A percentile compares a stretch with the other conserved stretches of the same genome.
Conservation (phyloP, 2,329 filamentous ascomycete species). For the Penicillium sp. region DNA sequence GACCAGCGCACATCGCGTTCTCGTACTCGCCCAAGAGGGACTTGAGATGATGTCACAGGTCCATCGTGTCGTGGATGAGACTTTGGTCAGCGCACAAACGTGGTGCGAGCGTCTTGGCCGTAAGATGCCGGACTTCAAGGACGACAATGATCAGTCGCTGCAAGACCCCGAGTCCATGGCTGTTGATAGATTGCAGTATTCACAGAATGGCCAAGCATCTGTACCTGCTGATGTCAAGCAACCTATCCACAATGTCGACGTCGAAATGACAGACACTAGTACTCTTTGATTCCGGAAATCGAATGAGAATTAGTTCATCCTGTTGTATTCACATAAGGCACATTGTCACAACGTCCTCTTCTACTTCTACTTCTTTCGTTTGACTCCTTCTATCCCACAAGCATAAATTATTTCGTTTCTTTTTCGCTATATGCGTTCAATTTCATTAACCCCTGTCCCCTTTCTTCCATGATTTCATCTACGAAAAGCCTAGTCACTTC, state of each 20-base stretch:
- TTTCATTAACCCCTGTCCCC: neutral
- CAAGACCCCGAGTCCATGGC: conserved; percentile 26
- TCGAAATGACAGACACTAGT: conserved; percentile 12
- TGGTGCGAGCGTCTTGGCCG: conserved; percentile 79
- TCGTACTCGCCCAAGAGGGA: conserved; percentile 83
- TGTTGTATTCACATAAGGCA: neutral
- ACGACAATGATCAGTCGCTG: conserved; percentile 17
- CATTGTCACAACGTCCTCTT: too few relatives aligned
- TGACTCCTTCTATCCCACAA: neutral
- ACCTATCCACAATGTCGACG: conserved; percentile 10
- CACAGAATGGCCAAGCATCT: neutral
- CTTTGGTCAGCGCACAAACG: conserved; percentile 81
- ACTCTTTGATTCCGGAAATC: conserved; percentile 5
- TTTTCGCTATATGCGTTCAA: neutral
- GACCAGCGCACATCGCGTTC: conserved; percentile 65
- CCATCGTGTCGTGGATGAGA: conserved; percentile 80
- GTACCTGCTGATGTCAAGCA: conserved; percentile 9
- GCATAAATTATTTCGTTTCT: neutral
- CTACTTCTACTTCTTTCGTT: neutral
- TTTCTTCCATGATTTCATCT: neutral
- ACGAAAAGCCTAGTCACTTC: neutral
- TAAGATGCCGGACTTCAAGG: conserved; percentile 30
- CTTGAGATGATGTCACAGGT: conserved; percentile 94
- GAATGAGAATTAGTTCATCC: neutral
- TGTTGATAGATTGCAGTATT: neutral